A percentile compares a stretch with the other conserved stretches of the same genome.
These are phyloP conservation scores for Adansonia gregorii DNA, from an alignment of 441 rosid genomes.

Conservation along the genomic window DNA sequence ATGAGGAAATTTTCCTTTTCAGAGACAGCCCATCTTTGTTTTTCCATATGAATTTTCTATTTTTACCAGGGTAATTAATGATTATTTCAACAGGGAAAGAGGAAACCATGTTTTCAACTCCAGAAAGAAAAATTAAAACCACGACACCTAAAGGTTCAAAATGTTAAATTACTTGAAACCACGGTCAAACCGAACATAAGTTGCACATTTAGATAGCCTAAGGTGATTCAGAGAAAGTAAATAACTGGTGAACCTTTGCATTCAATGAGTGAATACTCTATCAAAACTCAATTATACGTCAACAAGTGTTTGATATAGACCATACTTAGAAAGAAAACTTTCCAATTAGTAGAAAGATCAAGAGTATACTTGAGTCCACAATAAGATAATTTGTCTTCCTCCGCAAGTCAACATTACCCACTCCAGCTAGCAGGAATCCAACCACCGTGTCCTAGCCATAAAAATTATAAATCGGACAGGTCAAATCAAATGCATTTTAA, in stretches of 20 bases:
- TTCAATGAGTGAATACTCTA: no score
- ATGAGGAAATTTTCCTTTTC: not conserved
- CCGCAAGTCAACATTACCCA: constrained; percentile 92
- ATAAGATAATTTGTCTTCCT: constrained; percentile 93
- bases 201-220: not conserved
- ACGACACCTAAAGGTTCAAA: not conserved
- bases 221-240: not conserved
- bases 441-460: constrained; percentile 67
- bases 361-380: constrained; percentile 82
- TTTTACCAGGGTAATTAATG: no score
- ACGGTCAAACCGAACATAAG: not conserved
- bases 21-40: not conserved
- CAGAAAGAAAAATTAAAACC: not conserved
- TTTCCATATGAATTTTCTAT: no score
- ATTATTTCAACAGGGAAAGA: not conserved
- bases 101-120: not conserved
- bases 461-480: not conserved
- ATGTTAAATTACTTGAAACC: not conserved
- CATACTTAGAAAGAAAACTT: not conserved
- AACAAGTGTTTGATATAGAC: not conserved
- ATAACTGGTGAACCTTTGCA: not conserved
- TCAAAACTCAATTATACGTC: not conserved
- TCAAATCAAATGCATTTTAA: not conserved
- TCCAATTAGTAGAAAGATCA: not conserved
- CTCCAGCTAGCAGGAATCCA: constrained; percentile 97